phyloP scores from a whole-genome alignment of 257 asterid genomes.

The Scutellaria barbata region DNA sequence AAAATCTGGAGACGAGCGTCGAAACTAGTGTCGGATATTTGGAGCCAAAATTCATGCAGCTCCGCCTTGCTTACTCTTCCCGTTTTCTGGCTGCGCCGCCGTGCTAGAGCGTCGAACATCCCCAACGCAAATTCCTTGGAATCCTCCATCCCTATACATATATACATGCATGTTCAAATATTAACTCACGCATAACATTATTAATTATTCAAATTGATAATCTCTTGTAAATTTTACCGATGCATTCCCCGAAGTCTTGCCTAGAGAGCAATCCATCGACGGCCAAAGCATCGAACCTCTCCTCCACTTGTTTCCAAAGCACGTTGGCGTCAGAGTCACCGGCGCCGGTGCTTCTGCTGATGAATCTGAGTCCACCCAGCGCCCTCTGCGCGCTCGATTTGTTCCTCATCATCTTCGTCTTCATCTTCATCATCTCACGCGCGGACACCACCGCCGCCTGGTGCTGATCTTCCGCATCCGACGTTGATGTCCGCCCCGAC shows the following conservation, averaged over 20 bases:
- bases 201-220: background rate
- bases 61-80: slow-evolving; percentile 69
- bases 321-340: slow-evolving; percentile 49
- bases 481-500: slow-evolving; percentile 41
- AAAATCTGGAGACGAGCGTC: slow-evolving; percentile 95
- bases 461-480: slow-evolving; percentile 48
- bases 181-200: slow-evolving; percentile 19
- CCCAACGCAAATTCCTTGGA: slow-evolving; percentile 90
- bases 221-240: slow-evolving; percentile 47
- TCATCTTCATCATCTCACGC: slow-evolving; percentile 74
- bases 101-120: slow-evolving; percentile 75
- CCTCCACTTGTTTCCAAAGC: slow-evolving; percentile 77
- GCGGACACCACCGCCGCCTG: slow-evolving; percentile 46
- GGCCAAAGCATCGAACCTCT: slow-evolving; percentile 62
- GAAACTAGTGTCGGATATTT: slow-evolving; percentile 83
- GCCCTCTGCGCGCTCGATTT: slow-evolving; percentile 88
- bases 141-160: slow-evolving; percentile 92
- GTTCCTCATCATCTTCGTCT: slow-evolving; percentile 65
- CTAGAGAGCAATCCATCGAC: slow-evolving; percentile 68
- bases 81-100: slow-evolving; percentile 71
- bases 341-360: slow-evolving; percentile 59
- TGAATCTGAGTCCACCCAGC: slow-evolving; percentile 80
- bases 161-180: too few species aligned
- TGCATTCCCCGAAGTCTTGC: slow-evolving; percentile 91
- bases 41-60: slow-evolving; percentile 85